phyloP scores from a whole-genome alignment of 2,329 filamentous ascomycete genomes.

The Herpomyces periplanetae region DNA sequence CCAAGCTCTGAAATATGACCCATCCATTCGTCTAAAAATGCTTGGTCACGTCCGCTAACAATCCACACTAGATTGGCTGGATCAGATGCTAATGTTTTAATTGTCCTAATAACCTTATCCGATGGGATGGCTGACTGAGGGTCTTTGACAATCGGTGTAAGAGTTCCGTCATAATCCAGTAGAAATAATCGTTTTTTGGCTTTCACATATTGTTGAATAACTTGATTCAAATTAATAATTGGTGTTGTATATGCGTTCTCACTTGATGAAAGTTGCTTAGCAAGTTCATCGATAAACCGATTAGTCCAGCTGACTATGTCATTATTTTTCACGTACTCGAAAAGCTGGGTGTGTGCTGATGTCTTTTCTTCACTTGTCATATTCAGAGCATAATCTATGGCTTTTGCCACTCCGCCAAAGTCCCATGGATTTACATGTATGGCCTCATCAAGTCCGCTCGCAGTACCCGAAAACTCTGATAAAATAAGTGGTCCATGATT shows the following conservation, averaged over 20 bases:
- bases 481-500: constrained; percentile 57
- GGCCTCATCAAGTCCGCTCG: constrained; percentile 41
- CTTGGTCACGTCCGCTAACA: constrained; percentile 71
- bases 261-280: constrained; percentile 38
- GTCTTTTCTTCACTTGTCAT: constrained; percentile 26
- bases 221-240: constrained; percentile 27
- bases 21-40: constrained; percentile 58
- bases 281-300: constrained; percentile 33
- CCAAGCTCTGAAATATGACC: constrained; percentile 63
- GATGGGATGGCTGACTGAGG: constrained; percentile 62
- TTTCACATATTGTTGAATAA: constrained; percentile 31
- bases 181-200: constrained; percentile 58
- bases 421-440: constrained; percentile 96
- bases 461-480: constrained; percentile 83
- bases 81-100: constrained; percentile 41
- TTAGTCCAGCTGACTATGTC: constrained; percentile 58
- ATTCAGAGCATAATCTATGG: constrained; percentile 40
- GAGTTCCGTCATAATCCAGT: constrained; percentile 92
- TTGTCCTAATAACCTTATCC: constrained; percentile 33
- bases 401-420: constrained; percentile 36
- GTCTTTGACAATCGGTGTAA: constrained; percentile 77
- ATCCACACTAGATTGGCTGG: constrained; percentile 78
- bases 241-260: constrained; percentile 39
- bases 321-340: constrained; percentile 44
- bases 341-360: constrained; percentile 30